Percentiles rank a stretch among this genome's conserved stretches.
phyloP scores from a whole-genome alignment of 73 alveolate species.

The Paramecium sexaurelia region DNA sequence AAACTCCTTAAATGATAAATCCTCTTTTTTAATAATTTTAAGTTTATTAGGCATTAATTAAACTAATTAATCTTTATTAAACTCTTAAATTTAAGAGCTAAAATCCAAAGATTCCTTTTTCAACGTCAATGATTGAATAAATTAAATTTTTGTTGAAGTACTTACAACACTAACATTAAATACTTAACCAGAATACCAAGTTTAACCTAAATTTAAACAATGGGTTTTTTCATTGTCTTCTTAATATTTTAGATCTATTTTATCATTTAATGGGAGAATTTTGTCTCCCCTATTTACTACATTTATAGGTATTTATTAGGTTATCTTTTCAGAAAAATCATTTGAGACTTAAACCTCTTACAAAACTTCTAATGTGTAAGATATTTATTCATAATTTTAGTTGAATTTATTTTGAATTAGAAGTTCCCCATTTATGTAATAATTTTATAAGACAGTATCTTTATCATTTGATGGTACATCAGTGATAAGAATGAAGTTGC shows the following conservation, averaged over 20 bases:
- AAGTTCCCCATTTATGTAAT: background rate
- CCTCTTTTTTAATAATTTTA: background rate
- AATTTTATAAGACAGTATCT: background rate
- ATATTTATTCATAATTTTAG: background rate
- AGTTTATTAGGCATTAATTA: background rate
- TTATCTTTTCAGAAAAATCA: background rate
- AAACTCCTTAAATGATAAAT: background rate
- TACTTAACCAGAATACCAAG: background rate
- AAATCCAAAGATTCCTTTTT: background rate
- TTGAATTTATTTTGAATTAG: background rate
- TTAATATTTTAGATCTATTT: background rate
- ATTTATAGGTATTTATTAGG: background rate
- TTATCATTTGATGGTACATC: background rate
- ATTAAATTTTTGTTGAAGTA: background rate
- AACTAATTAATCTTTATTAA: background rate
- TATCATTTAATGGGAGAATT: background rate
- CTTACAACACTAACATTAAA: background rate
- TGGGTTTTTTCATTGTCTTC: background rate
- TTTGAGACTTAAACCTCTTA: background rate
- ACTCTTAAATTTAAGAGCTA: background rate
- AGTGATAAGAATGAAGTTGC: background rate
- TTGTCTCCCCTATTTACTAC: background rate
- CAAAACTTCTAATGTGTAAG: background rate
- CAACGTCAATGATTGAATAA: background rate
- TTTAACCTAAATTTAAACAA: background rate